phyloP scores from a whole-genome alignment of 306 rosid genomes.

The Prunus salicina region DNA sequence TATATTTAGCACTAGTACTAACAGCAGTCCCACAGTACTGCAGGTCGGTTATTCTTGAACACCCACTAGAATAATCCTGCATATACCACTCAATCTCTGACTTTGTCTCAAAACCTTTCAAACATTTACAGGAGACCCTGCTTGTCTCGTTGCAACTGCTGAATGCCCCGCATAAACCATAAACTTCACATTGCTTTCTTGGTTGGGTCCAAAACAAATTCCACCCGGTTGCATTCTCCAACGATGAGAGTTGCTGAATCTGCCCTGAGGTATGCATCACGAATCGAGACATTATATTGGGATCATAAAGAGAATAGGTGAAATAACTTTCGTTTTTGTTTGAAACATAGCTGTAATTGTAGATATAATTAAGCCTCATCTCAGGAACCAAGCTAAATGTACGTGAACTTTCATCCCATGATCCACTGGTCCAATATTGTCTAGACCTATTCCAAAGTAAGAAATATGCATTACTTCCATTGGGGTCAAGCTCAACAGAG shows the following conservation, averaged over 20 bases:
- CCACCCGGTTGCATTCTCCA: no score
- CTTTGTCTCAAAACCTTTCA: slow-evolving; percentile 40
- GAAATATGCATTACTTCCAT: no score
- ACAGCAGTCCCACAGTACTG: slow-evolving; percentile 21
- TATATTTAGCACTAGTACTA: no score
- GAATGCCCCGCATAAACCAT: slow-evolving; percentile 48
- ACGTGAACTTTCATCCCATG: slow-evolving; percentile 34
- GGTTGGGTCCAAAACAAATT: slow-evolving; percentile 50
- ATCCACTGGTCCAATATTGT: slow-evolving; percentile 43
- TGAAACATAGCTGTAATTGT: slow-evolving; percentile 35
- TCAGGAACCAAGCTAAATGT: slow-evolving; percentile 48
- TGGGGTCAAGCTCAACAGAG: slow-evolving; percentile 42
- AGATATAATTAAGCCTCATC: slow-evolving; percentile 36
- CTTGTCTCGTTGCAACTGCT: slow-evolving; percentile 38
- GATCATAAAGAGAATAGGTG: slow-evolving; percentile 30
- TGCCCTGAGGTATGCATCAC: slow-evolving; percentile 35
- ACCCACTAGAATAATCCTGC: slow-evolving; percentile 49
- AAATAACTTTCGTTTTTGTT: slow-evolving; percentile 49
- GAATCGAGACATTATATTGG: slow-evolving; percentile 19
- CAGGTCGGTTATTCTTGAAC: slow-evolving; percentile 36
- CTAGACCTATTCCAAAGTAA: slow-evolving; percentile 35
- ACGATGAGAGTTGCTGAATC: not conserved
- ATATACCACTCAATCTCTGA: slow-evolving; percentile 38
- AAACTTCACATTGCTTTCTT: slow-evolving; percentile 40
- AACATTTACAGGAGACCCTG: slow-evolving; percentile 12